phyloP scores from a whole-genome alignment of 495 filamentous ascomycete genomes.

The Penicillium canariense region DNA sequence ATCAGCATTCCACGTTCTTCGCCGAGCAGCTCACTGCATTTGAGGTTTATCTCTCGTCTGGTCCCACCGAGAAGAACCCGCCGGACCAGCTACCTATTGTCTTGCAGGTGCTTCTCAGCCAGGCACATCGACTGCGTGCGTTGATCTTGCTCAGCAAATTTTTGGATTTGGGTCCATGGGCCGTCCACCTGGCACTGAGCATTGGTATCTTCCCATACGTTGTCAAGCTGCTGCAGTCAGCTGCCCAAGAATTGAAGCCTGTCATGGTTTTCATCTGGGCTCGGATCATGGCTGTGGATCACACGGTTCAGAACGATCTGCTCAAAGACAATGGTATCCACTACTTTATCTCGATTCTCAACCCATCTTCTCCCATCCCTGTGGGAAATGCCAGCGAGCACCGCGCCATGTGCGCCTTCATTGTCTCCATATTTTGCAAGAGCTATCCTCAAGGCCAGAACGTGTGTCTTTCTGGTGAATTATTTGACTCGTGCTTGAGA shows the following conservation, averaged over 20 bases:
- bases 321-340: constrained; percentile 95
- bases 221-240: constrained; percentile 90
- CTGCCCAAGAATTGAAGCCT: constrained; percentile 89
- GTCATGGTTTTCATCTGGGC: constrained; percentile 99
- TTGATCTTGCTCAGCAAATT: constrained; percentile 92
- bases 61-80: constrained; percentile 76
- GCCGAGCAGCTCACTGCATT: constrained; percentile 97
- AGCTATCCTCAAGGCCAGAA: constrained; percentile 86
- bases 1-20: constrained; percentile 93
- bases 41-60: constrained; percentile 91
- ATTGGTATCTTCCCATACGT: constrained; percentile 99
- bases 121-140: constrained; percentile 90
- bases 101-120: constrained; percentile 90
- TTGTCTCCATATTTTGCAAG: constrained; percentile 94
- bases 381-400: constrained; percentile 86
- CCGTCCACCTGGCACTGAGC: constrained; percentile 90
- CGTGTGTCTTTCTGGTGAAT: constrained; percentile 74
- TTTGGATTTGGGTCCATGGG: constrained; percentile 94
- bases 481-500: constrained; percentile 78
- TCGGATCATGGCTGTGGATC: constrained; percentile 90
- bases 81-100: constrained; percentile 96
- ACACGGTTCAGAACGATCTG: constrained; percentile 86
- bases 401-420: constrained; percentile 98
- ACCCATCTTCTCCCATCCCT: constrained; percentile 75
- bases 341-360: constrained; percentile 91